phyloP scores from a whole-genome alignment of 2,329 filamentous ascomycete species.

The Aureobasidium melanogenum region DNA sequence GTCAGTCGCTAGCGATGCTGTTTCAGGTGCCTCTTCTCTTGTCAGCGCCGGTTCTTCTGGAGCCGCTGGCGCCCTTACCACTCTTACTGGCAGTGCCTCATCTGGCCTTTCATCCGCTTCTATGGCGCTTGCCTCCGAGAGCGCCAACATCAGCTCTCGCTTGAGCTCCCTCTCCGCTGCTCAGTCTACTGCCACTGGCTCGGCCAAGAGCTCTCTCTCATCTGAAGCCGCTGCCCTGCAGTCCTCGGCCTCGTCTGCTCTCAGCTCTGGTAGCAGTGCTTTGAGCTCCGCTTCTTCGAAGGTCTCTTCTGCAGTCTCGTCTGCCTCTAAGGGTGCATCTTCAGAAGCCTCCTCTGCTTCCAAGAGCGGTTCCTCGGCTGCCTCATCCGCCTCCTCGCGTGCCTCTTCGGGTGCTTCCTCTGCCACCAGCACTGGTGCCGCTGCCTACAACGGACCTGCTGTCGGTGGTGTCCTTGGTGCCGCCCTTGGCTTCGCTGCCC shows the following conservation, averaged over 20 bases:
- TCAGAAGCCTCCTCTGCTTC: background rate
- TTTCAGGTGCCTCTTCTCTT: background rate
- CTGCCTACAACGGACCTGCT: constrained; percentile 4
- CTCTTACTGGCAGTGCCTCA: background rate
- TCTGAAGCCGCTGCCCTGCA: constrained; percentile 4
- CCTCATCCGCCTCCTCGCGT: background rate
- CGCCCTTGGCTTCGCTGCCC: constrained; percentile 12
- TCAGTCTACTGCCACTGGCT: constrained; percentile 4
- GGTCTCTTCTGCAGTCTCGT: background rate
- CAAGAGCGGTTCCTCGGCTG: background rate
- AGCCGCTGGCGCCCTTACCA: background rate
- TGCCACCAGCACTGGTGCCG: constrained; percentile 5
- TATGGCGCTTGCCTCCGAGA: background rate
- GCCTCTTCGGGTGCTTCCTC: background rate
- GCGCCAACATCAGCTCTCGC: background rate
- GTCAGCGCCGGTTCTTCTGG: background rate
- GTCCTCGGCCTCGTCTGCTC: constrained; percentile 1
- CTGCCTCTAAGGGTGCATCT: background rate
- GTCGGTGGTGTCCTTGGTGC: constrained; percentile 11
- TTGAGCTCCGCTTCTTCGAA: background rate
- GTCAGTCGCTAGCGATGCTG: background rate
- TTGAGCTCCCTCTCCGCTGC: constrained; percentile 1
- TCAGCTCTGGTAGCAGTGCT: background rate
- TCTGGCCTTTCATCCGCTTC: background rate
- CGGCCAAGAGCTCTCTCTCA: constrained; percentile 9